A percentile compares a stretch with the other conserved stretches of the same genome.
Evolutionary conservation across 495 filamentous ascomycete genomes (phyloP).

Genomic region (Aspergillus steynii): DNA sequence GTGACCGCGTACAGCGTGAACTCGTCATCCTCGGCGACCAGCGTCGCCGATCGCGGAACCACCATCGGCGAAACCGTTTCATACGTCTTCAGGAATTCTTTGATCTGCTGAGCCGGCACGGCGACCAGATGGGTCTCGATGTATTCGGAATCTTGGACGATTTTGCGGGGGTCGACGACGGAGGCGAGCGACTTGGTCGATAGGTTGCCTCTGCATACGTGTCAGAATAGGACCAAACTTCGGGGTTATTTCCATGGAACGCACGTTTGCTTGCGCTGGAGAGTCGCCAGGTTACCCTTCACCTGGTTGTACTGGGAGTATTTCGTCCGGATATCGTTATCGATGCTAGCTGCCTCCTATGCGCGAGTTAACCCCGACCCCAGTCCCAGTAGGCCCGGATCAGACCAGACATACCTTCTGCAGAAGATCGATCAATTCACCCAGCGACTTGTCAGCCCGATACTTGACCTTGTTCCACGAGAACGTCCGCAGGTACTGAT

Average conservation of each 20-base stretch:
- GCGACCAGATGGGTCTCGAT: slow-evolving; percentile 92
- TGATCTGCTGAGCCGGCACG: slow-evolving; percentile 72
- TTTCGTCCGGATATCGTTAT: slow-evolving; percentile 92
- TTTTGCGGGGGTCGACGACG: slow-evolving; percentile 72
- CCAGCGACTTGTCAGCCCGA: slow-evolving; percentile 82
- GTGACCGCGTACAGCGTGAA: slow-evolving; percentile 87
- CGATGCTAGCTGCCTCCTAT: slow-evolving; percentile 81
- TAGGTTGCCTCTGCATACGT: slow-evolving; percentile 74
- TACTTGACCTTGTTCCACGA: slow-evolving; percentile 98
- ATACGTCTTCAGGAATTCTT: slow-evolving; percentile 87
- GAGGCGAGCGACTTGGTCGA: slow-evolving; percentile 89
- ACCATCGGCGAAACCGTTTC: slow-evolving; percentile 84
- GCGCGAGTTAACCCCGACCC: slow-evolving; percentile 4
- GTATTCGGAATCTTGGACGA: slow-evolving; percentile 92
- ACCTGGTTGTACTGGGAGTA: slow-evolving; percentile 88
- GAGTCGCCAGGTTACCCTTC: slow-evolving; percentile 74
- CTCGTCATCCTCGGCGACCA: slow-evolving; percentile 80
- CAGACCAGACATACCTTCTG: slow-evolving; percentile 63
- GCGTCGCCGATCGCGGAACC: slow-evolving; percentile 80
- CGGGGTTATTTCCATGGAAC: slow-evolving; percentile 15
- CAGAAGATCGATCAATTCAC: slow-evolving; percentile 79
- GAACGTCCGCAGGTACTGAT: slow-evolving; percentile 87
- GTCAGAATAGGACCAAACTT: slow-evolving; percentile 18
- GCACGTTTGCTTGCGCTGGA: slow-evolving; percentile 86
- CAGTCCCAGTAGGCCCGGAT: neutral